These are phyloP conservation scores for Penicillium capsulatum DNA, from an alignment of 2,329 filamentous ascomycete genomes.

Conservation along the genomic window DNA sequence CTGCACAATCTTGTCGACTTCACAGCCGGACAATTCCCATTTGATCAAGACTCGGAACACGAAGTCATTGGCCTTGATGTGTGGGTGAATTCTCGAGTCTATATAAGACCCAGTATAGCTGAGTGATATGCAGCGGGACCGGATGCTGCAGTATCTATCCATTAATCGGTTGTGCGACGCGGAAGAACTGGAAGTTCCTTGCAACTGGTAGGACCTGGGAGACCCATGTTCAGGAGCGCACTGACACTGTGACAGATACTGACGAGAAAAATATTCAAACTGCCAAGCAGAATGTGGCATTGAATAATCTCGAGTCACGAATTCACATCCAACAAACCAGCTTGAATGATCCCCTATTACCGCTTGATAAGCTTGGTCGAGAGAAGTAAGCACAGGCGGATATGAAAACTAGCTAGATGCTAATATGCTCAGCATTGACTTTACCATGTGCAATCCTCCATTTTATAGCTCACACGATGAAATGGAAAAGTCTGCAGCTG, in stretches of 20 bases:
- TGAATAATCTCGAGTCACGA: slow-evolving; percentile 61
- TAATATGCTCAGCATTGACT: slow-evolving; percentile 56
- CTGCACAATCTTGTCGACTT: no score
- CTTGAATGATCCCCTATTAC: slow-evolving; percentile 56
- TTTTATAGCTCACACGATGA: slow-evolving; percentile 78
- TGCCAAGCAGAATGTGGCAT: slow-evolving; percentile 62
- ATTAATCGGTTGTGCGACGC: slow-evolving; percentile 67
- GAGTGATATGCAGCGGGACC: slow-evolving; percentile 59
- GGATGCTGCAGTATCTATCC: slow-evolving; percentile 91
- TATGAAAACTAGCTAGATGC: neutral
- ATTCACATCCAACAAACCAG: slow-evolving; percentile 61
- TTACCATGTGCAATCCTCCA: slow-evolving; percentile 90
- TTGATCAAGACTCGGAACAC: slow-evolving; percentile 46
- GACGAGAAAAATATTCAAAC: slow-evolving; percentile 65
- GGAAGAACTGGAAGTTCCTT: slow-evolving; percentile 66
- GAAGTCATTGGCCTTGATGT: slow-evolving; percentile 71
- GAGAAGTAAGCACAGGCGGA: slow-evolving; percentile 14
- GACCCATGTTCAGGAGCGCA: neutral
- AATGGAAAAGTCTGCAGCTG: slow-evolving; percentile 59
- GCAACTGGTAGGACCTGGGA: slow-evolving; percentile 53
- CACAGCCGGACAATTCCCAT: no score
- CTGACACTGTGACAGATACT: slow-evolving; percentile 55
- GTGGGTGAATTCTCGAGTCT: slow-evolving; percentile 31
- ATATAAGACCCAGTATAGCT: slow-evolving; percentile 1
- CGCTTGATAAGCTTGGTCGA: slow-evolving; percentile 47